Evolutionary conservation across 345 rosid genomes (phyloP).

Genomic region (Rhizophora apiculata): DNA sequence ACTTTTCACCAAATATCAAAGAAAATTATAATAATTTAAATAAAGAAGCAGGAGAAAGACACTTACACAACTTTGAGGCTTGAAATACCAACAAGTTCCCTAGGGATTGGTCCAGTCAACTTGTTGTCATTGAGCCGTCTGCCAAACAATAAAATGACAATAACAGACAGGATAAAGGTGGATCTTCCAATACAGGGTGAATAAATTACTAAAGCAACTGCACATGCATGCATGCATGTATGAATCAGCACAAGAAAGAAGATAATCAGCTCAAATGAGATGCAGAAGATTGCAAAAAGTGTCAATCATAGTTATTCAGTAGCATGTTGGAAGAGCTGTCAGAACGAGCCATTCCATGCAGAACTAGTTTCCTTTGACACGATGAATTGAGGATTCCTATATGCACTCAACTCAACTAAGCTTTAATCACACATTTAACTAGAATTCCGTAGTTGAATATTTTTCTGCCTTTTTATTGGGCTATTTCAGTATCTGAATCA

Average conservation of each 20-base stretch:
- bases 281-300: neutral
- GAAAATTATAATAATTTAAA: neutral
- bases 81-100: slow-evolving; percentile 43
- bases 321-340: neutral
- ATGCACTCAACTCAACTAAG: too few species aligned
- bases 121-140: slow-evolving; percentile 54
- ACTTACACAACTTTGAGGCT: slow-evolving; percentile 62
- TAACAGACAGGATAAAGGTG: neutral
- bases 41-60: neutral
- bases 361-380: neutral
- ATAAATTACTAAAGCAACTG: neutral
- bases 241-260: neutral
- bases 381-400: neutral
- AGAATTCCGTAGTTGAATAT: too few species aligned
- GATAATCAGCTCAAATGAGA: neutral
- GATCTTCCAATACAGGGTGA: neutral
- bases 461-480: too few species aligned
- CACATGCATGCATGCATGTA: neutral
- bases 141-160: slow-evolving; percentile 16
- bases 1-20: neutral
- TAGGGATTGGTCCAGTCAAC: slow-evolving; percentile 53
- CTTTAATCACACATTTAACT: too few species aligned
- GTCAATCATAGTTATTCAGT: neutral
- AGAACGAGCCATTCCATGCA: neutral
- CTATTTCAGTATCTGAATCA: neutral